These are phyloP conservation scores for Fusarium circinatum DNA, from an alignment of 2,329 filamentous ascomycete species.

Conservation along the genomic window DNA sequence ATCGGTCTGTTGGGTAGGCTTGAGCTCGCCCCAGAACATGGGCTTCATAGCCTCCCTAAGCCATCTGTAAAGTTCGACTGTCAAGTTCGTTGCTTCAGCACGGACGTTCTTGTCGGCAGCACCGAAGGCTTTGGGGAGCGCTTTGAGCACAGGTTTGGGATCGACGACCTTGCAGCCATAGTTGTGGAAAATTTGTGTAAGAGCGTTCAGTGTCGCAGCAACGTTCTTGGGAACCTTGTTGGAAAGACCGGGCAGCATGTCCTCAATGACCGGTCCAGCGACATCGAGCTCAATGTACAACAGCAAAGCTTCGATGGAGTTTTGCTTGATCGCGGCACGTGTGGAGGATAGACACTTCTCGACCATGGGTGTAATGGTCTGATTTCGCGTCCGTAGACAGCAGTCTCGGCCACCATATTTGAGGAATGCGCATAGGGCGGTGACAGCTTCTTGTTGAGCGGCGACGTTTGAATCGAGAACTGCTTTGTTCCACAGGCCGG, in stretches of 20 bases:
- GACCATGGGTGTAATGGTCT: slow-evolving; percentile 80
- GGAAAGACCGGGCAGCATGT: slow-evolving; percentile 82
- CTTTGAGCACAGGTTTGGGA: slow-evolving; percentile 89
- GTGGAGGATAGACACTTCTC: slow-evolving; percentile 93
- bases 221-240: slow-evolving; percentile 95
- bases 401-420: slow-evolving; percentile 88
- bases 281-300: slow-evolving; percentile 92
- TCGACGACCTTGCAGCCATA: slow-evolving; percentile 96
- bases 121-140: slow-evolving; percentile 88
- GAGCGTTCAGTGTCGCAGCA: slow-evolving; percentile 73
- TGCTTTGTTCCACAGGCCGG: slow-evolving; percentile 89
- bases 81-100: slow-evolving; percentile 89
- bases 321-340: slow-evolving; percentile 87
- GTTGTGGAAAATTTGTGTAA: slow-evolving; percentile 89
- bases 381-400: slow-evolving; percentile 78
- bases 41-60: slow-evolving; percentile 97
- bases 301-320: slow-evolving; percentile 84
- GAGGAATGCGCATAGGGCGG: slow-evolving; percentile 88
- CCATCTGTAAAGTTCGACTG: slow-evolving; percentile 97
- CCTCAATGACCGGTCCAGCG: slow-evolving; percentile 86
- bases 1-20: slow-evolving; percentile 94
- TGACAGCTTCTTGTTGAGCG: slow-evolving; percentile 92
- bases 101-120: slow-evolving; percentile 99
- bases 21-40: slow-evolving; percentile 95
- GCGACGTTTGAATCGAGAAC: slow-evolving; percentile 96